Base-by-base conservation (phyloP, 768 basidiomycete species). In the Scleroderma bovista region DNA sequence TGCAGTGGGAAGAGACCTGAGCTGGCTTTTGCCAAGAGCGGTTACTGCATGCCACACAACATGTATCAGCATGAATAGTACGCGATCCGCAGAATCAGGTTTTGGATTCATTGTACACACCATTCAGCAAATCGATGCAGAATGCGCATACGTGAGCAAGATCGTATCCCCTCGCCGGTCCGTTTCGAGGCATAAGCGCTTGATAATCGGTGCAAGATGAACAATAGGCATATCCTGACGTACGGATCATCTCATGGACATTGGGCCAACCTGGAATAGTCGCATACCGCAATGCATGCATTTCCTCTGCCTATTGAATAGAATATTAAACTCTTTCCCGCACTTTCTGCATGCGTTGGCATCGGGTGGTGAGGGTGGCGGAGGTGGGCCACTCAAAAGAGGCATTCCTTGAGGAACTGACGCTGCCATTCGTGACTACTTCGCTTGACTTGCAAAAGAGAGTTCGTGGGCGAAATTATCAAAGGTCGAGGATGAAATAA, bases 251-350 rank as follows among this genome's bases (percentile, higher is more conserved):
- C 43, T n/a, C 15, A 29, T 29, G 9, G 5, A 29, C 26, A 29
- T 29, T 29, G 26, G 26, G 5, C 26, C 26, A 31, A 16, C 22
- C 33, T 3, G 48, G 33, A 29, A 46, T 31, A 22, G 53, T 8
- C 15, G 60, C 80, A 57, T 60, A 86, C 87, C 86, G 61, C 87
- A 89, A 58, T 89, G 87, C 62, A 85, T 80, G 63, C 87, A 89
- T 53, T 69, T 77, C 56, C 79, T 77, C 42, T 80, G 74, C 46
- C 87, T 71, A 49, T 79, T 70, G 58, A 89, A 81, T 44, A 88
- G 51, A 17, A 84, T 62, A 57, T 75, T 81, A 62, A 88, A 88
- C 60, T 88, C 86, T 63, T 75, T 88, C 62, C 73, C 78, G 61
- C 87, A 89, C 63, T 80, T 88, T 62, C 84, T 76, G 54, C 86